Evolutionary conservation across 2,329 filamentous ascomycete species (phyloP), one percentile per base, ranked within the genome.

Genomic region (Trichoderma oligosporum): DNA sequence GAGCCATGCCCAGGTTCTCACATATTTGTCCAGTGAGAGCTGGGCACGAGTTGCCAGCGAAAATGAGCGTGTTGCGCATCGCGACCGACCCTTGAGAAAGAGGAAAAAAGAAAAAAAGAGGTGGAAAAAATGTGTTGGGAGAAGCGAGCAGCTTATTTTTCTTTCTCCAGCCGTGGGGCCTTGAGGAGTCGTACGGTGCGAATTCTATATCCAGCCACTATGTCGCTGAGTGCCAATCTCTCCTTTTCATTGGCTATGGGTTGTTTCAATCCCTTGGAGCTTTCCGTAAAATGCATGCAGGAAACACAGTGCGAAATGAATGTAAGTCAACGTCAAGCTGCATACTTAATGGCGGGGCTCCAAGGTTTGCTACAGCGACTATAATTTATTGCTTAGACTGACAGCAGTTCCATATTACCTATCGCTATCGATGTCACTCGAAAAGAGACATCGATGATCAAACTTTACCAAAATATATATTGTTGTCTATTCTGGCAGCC

Each of bases 1-100:
- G 78, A 61, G 76, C 73, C 83, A 86, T 86, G 67, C 84, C 83
- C 71, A 87, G 73, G 66, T 85, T 86, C 71, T 82, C 80, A 71
- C 84, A 87, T 78, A 87, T 86, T 66, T 86, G 82, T 58, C 74
- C 76, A 16, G 84, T 84, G 68, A 87, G 81, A 60, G 75, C 78
- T 61, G 84, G 84, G 76, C 84, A 86, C 53, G 84, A 87, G 61
- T 82, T 83, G 75, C 84, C 84, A 66, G 83, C 79, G 68, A 87
- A 87, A 64, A 87, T 84, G 66, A 86, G 76, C 56, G 84, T 87
- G 69, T 84, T 84, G 67, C 83, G 79, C 83, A 86, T 86, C 64
- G 67, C 73, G 68, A 57, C 61, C 61, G 61, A 67, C 62, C 64
- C 66, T 65, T 67, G 59, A 48, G 46, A 25, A 39, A 46, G 12